Base-by-base conservation (phyloP, 2,329 filamentous ascomycete species). In the Diaporthe sp. region DNA sequence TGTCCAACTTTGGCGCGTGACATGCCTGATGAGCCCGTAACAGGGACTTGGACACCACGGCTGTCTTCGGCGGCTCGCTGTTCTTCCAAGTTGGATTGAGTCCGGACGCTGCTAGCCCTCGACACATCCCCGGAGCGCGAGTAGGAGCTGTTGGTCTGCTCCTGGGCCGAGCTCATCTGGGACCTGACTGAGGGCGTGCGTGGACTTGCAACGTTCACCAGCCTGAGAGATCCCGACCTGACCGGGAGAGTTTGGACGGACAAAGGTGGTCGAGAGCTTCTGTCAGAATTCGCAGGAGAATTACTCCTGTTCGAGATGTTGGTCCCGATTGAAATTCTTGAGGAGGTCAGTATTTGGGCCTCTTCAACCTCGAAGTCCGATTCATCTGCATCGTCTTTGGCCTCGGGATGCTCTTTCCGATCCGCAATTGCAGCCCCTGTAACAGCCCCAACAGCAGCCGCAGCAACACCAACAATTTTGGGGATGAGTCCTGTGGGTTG, bases 341-440 rank as follows among this genome's bases (percentile, higher is more conserved):
- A 87, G 0, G 89, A 90, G 0, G 88, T 91, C 73, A 92, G 77
- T 42, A 92, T 89, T 78, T 91, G 85, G 3, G 89, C 88, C 78
- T 90, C 87, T 87, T 94, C 89, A 81, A 90, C 81, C 78, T 89
- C 77, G 81, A 61, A 70, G 44, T 75, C 75, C 34, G 69, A 62
- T 25, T 89, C 78, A 81, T 88, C 78, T 80, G 90, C 83, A 76
- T 88, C 79, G 78, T 70, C 89, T 68, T 84, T 74, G 75, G 12
- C 46, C 51, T 51, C 39, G 13, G 69, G 6, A 31, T 7, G 76
- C 42, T 73, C 53, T 31, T 70, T 62, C 22, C 39, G 22, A 42
- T 17, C 25, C 28, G 34, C 34, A 42, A 31, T 37, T 13, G n/a
- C 55, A 62, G 73, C 31, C n/a, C 42, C 65, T 17, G 19, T 39